Base-by-base conservation (phyloP, 305 asterid species). In the Fraxinus xanthoxyloides region DNA sequence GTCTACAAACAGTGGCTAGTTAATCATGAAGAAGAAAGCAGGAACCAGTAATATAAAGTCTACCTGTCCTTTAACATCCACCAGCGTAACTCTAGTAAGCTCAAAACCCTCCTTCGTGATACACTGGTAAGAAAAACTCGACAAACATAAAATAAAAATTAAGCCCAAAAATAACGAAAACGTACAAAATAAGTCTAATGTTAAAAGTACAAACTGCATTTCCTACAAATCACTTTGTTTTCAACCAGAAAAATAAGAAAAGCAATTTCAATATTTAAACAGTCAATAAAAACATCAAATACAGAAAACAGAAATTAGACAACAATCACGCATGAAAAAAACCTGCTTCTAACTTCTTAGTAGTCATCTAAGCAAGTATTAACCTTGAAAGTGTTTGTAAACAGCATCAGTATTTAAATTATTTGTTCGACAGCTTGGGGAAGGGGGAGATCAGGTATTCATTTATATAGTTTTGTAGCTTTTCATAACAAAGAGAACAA, bases 1-100 rank as follows among this genome's bases (percentile, higher is more conserved):
- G 65, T 56, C 65, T 26, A 56, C 26, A 3, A 56, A 56, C 24
- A 56, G 10, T 2, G 65, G 24, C 21, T 54, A 70, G 48, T 54
- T 54, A n/a, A 56, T 56, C 67, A 26, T 61, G 31, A 21, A 65
- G 73, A 46, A 51, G 43, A 36, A 43, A 69, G 54, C 54, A 80
- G 59, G 23, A 75, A 80, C 36, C 23, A 72, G 31, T 75, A 56
- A 43, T 75, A 79, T 5, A 24, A 69, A 46, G 26, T n/a, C 24
- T 83, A 94, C 99, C 99, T 94, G 90, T 77, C 98, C 97, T 1
- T 85, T 75, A 86, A 84, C 83, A 89, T 95, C 97, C 85, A 95
- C 97, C 82, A 95, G 75, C 34, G 98, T 94, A 63, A 90, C 83
- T 89, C 98, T 92, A 54, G 98, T 94, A 56, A 94, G 98, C 90